Evolutionary conservation across 192 early-diverging fungal genomes (phyloP), one percentile per base, ranked within the genome.

Genomic region (Entomortierella parvispora): DNA sequence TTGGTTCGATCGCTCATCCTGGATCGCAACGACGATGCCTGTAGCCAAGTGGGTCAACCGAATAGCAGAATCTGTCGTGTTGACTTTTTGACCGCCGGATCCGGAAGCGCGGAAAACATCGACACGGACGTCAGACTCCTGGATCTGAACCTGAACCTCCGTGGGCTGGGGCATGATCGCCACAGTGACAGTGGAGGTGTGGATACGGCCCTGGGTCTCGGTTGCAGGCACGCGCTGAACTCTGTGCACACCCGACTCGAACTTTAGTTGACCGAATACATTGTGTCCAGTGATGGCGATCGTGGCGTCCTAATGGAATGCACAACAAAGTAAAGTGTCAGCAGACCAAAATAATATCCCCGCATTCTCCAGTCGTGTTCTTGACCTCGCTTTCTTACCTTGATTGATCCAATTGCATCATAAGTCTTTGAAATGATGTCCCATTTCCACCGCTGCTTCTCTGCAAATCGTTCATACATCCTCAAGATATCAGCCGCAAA

Each of bases 61-160:
- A 59, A 98, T 95, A 8, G 97, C 96, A 68, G 90, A 93, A 57
- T 98, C 96, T 0, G 97, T 97, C 3, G 92, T 98, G 57, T 97
- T 99, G 8, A 98, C 96, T 71, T 97, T 96, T 86, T 94, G 93
- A 17, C 93, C 93, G n/a, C 93, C 93, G n/a, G 89, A 87, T 14
- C 93, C 93, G 15, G 88, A 90, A 26, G 93, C 89, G 7, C 93
- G 82, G 64, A 88, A 93, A 31, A 88, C 84, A 58, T 94, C 93
- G 28, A 93, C 84, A 1, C 89, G 82, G 6, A 94, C 71, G 53
- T 93, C 92, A 0, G 78, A 68, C 20, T 92, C 90, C 4, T 82
- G 82, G 25, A 94, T 84, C 49, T 89, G 85, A 15, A 92, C 84
- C 33, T 93, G 83, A 5, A 93, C 79, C 42, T 93, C 83, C 20